Percentiles rank a stretch among this genome's conserved stretches.
phyloP scores from a whole-genome alignment of 139 green algal species.

The Haematococcus lacustris region DNA sequence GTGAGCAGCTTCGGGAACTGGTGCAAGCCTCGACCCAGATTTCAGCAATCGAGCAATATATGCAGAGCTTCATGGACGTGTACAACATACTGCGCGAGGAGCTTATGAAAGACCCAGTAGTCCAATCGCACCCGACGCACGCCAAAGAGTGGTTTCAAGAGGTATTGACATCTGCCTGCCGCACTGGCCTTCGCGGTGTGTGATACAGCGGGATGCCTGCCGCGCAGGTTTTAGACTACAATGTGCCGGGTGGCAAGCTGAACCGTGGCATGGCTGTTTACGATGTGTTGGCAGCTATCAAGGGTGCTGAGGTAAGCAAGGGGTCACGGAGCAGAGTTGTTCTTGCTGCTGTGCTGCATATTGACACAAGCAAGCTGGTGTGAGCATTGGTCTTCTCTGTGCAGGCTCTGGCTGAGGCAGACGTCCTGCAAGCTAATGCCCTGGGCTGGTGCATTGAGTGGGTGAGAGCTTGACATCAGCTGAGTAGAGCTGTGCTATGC shows the following conservation, averaged over 20 bases:
- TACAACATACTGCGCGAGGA: constrained; percentile 66
- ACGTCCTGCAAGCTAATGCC: constrained; percentile 68
- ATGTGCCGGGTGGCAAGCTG: constrained; percentile 92
- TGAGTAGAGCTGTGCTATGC: no score
- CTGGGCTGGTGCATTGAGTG: constrained; percentile 98
- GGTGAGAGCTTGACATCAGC: constrained; percentile 45
- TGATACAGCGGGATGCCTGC: no score
- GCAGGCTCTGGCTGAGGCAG: constrained; percentile 39
- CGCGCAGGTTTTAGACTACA: constrained; percentile 86
- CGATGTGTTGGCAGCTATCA: constrained; percentile 64
- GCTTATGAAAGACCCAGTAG: constrained; percentile 54
- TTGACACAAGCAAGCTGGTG: no score
- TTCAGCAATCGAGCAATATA: no score
- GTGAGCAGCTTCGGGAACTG: no score
- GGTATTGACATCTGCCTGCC: no score
- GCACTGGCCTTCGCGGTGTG: no score
- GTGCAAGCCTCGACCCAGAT: no score
- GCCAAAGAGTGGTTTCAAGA: constrained; percentile 61
- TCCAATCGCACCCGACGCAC: constrained; percentile 45
- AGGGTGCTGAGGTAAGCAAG: constrained; percentile 33
- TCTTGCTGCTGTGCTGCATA: no score
- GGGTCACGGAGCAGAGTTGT: no score
- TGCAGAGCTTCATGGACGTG: constrained; percentile 20
- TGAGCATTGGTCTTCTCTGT: constrained; percentile 1
- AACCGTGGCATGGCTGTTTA: constrained; percentile 95